A percentile compares a stretch with the other conserved stretches of the same genome.
phyloP scores from a whole-genome alignment of 1,284 basidiomycete species.

The Xerocomus amazonicus region DNA sequence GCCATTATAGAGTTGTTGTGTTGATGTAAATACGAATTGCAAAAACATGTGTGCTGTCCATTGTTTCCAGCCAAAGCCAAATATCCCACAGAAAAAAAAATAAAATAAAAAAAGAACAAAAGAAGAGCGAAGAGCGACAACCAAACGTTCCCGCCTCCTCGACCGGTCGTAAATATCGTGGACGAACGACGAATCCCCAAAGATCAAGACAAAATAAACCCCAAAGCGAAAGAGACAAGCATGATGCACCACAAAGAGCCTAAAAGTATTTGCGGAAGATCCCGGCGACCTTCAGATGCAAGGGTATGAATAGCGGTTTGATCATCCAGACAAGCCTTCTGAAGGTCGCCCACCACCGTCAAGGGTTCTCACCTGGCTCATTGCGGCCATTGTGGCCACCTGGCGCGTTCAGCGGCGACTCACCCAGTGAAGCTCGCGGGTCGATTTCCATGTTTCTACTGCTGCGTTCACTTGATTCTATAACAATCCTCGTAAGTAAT shows the following conservation, averaged over 20 bases:
- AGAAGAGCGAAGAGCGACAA: too few species aligned
- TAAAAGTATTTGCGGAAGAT: slow-evolving; percentile 43
- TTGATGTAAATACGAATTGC: slow-evolving; percentile 18
- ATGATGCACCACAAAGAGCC: slow-evolving; percentile 14
- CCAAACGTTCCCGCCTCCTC: too few species aligned
- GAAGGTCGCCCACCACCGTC: slow-evolving; percentile 61
- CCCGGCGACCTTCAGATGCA: slow-evolving; percentile 60
- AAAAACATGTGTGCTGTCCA: slow-evolving; percentile 15
- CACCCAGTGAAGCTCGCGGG: slow-evolving; percentile 1
- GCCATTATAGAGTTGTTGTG: neutral
- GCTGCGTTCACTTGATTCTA: slow-evolving; percentile 11
- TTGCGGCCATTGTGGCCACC: slow-evolving; percentile 15
- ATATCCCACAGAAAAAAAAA: slow-evolving; percentile 21
- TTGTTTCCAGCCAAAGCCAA: slow-evolving; percentile 6
- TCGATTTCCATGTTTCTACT: neutral
- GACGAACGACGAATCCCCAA: slow-evolving; percentile 14
- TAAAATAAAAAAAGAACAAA: slow-evolving; percentile 8
- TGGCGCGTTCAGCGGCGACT: slow-evolving; percentile 6
- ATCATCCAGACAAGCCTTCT: slow-evolving; percentile 46
- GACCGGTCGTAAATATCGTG: slow-evolving; percentile 14
- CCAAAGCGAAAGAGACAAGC: slow-evolving; percentile 22
- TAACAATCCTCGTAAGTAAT: slow-evolving; percentile 6
- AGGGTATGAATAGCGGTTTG: slow-evolving; percentile 42
- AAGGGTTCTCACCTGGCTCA: slow-evolving; percentile 27
- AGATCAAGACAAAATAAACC: slow-evolving; percentile 23